Evolutionary conservation across 352 stramenopile species (phyloP), one percentile per base, ranked within the genome.

Genomic region (Phytophthora chlamydospora): DNA sequence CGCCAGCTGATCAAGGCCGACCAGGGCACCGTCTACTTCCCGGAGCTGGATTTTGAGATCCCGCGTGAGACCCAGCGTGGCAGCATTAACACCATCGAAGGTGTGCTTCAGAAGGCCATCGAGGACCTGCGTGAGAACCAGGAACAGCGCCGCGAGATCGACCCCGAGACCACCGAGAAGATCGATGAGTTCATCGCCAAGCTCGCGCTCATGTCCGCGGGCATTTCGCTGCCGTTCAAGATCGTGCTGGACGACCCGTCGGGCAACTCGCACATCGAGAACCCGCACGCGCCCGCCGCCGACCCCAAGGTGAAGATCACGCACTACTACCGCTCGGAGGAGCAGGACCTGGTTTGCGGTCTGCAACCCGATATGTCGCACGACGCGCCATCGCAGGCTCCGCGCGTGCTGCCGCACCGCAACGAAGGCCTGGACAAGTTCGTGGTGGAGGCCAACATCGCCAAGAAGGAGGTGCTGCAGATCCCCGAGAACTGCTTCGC

Each of bases 221-320:
- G 85, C 31, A 78, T 81, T 27, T 71, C 76, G 33, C 72, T 97
- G 7, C 91, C 91, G 0, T 97, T 95, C 64, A 90, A 59, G 29
- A 58, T 98, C 32, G 68, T 94, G 17, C 62, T 98, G 51, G 83
- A 97, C 63, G 91, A 98, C 54, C 91, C 91, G 46, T 76, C 59
- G 6, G 91, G 91, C 19, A 97, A 98, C 71, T 96, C 84, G 32
- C 96, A 96, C 71, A 83, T 98, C 65, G 91, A 98, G 48, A 97
- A 97, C 63, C 87, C 88, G 12, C 64, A 71, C 33, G 89, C 88
- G 0, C 91, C 91, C n/a, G 72, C 79, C 27, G 61, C 43, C 17
- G 91, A 98, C 71, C 81, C 89, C 10, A 78, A 90, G 47, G 52
- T 96, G 48, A 76, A 70, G 32, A 53, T 74, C n/a, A 75, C 69